Conservation (phyloP, 2,329 filamentous ascomycete genomes). For the Xylaria sp. region DNA sequence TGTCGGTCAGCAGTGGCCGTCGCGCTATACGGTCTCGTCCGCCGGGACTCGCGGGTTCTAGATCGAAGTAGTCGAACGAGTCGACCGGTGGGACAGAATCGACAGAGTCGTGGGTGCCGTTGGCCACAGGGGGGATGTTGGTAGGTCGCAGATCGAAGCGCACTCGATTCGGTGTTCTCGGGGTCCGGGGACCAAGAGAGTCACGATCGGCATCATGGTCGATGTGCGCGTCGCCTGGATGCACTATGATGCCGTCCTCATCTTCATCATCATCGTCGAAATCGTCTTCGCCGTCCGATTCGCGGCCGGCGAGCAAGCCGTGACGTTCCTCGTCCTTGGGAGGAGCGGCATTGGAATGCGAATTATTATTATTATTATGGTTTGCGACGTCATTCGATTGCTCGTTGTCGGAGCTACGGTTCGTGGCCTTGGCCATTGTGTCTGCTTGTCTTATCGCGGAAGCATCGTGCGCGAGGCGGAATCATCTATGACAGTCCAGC, state of each 20-base stretch:
- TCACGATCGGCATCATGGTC: constrained; percentile 28
- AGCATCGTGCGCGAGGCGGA: constrained; percentile 51
- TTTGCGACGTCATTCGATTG: constrained; percentile 38
- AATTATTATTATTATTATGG: constrained; percentile 11
- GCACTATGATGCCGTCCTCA: constrained; percentile 46
- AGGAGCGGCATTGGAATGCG: constrained; percentile 41
- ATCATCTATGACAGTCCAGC: constrained; percentile 19
- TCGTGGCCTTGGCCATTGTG: constrained; percentile 58
- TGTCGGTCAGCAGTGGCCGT: constrained; percentile 76
- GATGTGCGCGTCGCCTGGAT: constrained; percentile 35
- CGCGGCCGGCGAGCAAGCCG: constrained; percentile 52
- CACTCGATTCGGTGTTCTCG: constrained; percentile 73
- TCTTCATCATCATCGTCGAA: constrained; percentile 15
- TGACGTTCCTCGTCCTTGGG: constrained; percentile 53
- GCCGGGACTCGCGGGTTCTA: constrained; percentile 50
- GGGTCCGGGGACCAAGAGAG: constrained; percentile 49
- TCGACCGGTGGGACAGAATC: constrained; percentile 38
- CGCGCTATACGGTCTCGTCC: constrained; percentile 53
- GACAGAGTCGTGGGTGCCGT: constrained; percentile 36
- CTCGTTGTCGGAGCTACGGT: constrained; percentile 47
- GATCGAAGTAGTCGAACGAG: constrained; percentile 51
- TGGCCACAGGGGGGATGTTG: constrained; percentile 48
- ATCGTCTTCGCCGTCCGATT: constrained; percentile 43
- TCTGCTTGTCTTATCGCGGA: constrained; percentile 55
- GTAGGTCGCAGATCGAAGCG: constrained; percentile 65